Conservation (phyloP, 345 rosid species). For the Punica granatum region DNA sequence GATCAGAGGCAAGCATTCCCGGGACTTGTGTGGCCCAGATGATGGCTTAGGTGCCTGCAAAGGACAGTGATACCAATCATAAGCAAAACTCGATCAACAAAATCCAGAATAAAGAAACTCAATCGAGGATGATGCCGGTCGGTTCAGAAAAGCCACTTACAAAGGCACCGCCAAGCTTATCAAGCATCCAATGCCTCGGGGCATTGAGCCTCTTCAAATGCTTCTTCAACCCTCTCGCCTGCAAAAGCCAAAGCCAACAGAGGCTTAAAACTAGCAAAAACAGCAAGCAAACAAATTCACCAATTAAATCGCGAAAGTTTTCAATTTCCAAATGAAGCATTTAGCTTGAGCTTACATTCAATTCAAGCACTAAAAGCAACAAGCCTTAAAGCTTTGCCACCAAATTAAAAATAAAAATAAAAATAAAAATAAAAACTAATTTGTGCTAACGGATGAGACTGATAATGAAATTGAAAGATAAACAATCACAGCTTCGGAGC, state of each 20-base stretch:
- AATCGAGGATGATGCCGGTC: not conserved
- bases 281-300: not conserved
- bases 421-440: no score
- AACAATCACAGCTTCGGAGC: not conserved
- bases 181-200: slow-evolving; percentile 8
- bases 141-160: not conserved
- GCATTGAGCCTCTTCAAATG: slow-evolving; percentile 9
- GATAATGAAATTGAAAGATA: not conserved
- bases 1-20: slow-evolving; percentile 6
- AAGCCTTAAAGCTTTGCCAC: not conserved
- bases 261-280: not conserved
- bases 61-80: not conserved
- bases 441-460: not conserved
- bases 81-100: not conserved
- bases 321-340: not conserved
- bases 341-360: not conserved
- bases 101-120: not conserved
- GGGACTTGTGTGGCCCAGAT: slow-evolving; percentile 7
- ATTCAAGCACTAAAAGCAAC: not conserved
- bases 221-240: slow-evolving; percentile 8
- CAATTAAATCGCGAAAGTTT: not conserved
- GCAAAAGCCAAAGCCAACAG: not conserved
- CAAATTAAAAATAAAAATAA: no score
- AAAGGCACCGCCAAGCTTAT: slow-evolving; percentile 10
- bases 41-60: slow-evolving; percentile 5